Percentiles rank a stretch among this genome's conserved stretches.
Conservation (phyloP, 2,329 filamentous ascomycete species). For the Hymenotorrendiella dingleyae region DNA sequence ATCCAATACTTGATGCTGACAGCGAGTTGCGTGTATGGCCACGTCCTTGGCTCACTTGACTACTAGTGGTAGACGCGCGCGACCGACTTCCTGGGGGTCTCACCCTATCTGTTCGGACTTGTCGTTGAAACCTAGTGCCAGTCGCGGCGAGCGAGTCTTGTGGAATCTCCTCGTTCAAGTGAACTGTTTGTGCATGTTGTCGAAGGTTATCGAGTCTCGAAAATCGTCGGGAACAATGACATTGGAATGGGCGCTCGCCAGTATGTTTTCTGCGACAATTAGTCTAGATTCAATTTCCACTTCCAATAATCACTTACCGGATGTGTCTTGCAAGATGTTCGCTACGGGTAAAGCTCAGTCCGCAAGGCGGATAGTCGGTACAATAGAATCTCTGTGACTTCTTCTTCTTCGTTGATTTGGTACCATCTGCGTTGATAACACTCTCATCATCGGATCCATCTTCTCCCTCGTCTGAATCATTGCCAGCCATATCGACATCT, state of each 20-base stretch:
- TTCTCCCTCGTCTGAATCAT: constrained; percentile 60
- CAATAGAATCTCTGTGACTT: constrained; percentile 96
- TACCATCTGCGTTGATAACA: constrained; percentile 56
- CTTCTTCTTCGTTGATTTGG: constrained; percentile 84
- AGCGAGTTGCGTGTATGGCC: constrained; percentile 78
- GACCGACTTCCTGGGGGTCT: constrained; percentile 67
- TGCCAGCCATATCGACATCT: constrained; percentile 68
- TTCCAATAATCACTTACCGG: constrained; percentile 47
- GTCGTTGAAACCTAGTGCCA: constrained; percentile 84
- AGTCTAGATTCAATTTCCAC: constrained; percentile 19
- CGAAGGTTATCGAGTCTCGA: constrained; percentile 91
- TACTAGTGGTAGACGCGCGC: constrained; percentile 71
- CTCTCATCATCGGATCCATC: constrained; percentile 59
- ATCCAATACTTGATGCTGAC: constrained; percentile 81
- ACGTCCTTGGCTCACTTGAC: constrained; percentile 61
- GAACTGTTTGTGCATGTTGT: constrained; percentile 95
- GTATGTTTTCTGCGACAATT: constrained; percentile 73
- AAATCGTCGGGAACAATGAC: constrained; percentile 88
- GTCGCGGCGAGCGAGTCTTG: constrained; percentile 88
- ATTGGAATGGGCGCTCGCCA: constrained; percentile 92
- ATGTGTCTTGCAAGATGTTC: constrained; percentile 95
- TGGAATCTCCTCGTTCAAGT: constrained; percentile 95
- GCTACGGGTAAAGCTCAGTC: constrained; percentile 88
- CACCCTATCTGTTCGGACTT: constrained; percentile 82
- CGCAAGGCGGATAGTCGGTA: constrained; percentile 89